Conservation (phyloP, 2,329 filamentous ascomycete species). For the Ceratocystis variospora region DNA sequence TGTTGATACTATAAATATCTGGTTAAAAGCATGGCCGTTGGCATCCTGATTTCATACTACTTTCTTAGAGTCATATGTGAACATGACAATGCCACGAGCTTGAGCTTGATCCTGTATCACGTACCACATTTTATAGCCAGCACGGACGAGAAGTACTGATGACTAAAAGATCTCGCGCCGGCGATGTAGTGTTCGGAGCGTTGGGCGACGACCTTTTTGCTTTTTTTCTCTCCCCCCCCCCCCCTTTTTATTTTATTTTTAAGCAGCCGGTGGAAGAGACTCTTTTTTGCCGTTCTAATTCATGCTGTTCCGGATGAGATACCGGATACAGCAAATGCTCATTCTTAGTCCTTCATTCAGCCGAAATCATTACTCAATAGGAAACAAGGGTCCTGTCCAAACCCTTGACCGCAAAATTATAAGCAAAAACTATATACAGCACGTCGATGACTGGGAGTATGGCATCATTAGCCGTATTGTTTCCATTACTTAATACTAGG, state of each 20-base stretch:
- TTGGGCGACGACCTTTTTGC: neutral
- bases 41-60: neutral
- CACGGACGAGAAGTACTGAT: neutral
- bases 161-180: neutral
- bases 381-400: neutral
- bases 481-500: constrained; percentile 2
- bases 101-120: neutral
- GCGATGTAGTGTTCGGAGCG: neutral
- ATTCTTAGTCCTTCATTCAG: neutral
- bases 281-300: neutral
- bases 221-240: neutral
- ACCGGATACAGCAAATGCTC: neutral
- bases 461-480: neutral
- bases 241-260: neutral
- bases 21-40: neutral
- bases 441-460: constrained; percentile 2
- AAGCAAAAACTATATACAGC: neutral
- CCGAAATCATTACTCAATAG: neutral
- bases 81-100: neutral
- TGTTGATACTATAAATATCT: neutral
- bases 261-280: neutral
- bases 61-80: neutral
- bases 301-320: neutral
- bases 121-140: neutral
- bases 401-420: neutral